Conservation (phyloP, 805 yeast genomes). For the Teunomyces atbi region DNA sequence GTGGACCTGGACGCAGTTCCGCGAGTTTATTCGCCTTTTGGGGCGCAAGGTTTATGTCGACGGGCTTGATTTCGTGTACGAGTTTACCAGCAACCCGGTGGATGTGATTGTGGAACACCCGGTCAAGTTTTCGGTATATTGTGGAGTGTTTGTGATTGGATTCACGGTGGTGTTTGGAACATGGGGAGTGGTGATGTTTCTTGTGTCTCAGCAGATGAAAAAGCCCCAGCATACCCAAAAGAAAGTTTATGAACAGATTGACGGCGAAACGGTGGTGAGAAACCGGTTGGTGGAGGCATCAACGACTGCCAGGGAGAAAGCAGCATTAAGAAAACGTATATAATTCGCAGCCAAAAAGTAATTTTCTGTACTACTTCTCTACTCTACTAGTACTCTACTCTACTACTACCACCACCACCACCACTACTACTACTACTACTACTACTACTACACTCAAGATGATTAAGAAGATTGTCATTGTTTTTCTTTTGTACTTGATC, state of each 20-base stretch:
- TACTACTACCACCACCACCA: no score
- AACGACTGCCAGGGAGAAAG: no score
- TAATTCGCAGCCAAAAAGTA: no score
- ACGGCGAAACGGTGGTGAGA: background rate
- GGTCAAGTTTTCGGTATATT: constrained; percentile 48
- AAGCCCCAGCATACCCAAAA: background rate
- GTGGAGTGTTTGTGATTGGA: constrained; percentile 38
- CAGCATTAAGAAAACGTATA: no score
- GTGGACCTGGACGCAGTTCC: constrained; percentile 13
- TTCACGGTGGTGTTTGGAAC: constrained; percentile 45
- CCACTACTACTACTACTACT: no score
- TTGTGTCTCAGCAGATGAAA: constrained; percentile 7
- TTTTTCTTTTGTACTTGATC: no score
- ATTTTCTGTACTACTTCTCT: no score
- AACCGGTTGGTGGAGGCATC: background rate
- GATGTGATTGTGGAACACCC: constrained; percentile 46
- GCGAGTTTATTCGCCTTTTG: constrained; percentile 17
- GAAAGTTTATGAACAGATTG: background rate
- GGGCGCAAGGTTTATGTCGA: constrained; percentile 18
- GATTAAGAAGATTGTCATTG: constrained; percentile 13
- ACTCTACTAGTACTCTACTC: no score
- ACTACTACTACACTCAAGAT: no score
- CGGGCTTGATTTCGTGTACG: constrained; percentile 33
- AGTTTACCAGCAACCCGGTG: constrained; percentile 45
- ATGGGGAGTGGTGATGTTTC: constrained; percentile 35